Evolutionary conservation across 768 basidiomycete genomes (phyloP).

Genomic region (Dioszegia hungarica): DNA sequence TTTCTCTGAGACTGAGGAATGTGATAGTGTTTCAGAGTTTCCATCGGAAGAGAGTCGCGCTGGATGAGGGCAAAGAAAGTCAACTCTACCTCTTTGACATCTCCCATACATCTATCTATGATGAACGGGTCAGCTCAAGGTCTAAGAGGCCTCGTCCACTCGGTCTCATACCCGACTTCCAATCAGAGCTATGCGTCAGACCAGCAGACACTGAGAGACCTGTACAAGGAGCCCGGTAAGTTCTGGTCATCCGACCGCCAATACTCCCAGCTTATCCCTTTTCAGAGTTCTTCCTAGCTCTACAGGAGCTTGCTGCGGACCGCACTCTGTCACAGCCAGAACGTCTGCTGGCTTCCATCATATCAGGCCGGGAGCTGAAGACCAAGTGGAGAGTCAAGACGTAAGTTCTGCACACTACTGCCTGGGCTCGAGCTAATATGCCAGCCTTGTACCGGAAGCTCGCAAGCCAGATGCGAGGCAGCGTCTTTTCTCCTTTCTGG

Average conservation of each 20-base stretch:
- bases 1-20: too few relatives aligned
- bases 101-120: background rate
- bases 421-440: background rate
- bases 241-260: background rate
- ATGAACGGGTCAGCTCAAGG: conserved; percentile 12
- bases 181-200: conserved; percentile 29
- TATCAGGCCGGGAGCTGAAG: conserved; percentile 45
- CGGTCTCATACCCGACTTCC: conserved; percentile 28
- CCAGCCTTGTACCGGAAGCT: conserved; percentile 38
- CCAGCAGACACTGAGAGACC: conserved; percentile 30
- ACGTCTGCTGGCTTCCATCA: conserved; percentile 37
- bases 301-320: conserved; percentile 38
- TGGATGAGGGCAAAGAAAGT: too few relatives aligned
- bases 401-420: conserved; percentile 12
- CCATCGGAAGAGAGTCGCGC: too few relatives aligned
- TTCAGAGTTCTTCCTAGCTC: conserved; percentile 36
- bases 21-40: background rate
- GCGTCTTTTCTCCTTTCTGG: conserved; percentile 42
- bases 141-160: conserved; percentile 24
- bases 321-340: conserved; percentile 31
- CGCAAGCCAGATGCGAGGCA: conserved; percentile 41
- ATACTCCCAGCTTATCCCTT: background rate
- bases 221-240: conserved; percentile 42
- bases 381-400: conserved; percentile 47
- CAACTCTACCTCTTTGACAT: too few relatives aligned